Base-by-base conservation (phyloP, 2,329 filamentous ascomycete genomes). In the Colletotrichum plurivorum region DNA sequence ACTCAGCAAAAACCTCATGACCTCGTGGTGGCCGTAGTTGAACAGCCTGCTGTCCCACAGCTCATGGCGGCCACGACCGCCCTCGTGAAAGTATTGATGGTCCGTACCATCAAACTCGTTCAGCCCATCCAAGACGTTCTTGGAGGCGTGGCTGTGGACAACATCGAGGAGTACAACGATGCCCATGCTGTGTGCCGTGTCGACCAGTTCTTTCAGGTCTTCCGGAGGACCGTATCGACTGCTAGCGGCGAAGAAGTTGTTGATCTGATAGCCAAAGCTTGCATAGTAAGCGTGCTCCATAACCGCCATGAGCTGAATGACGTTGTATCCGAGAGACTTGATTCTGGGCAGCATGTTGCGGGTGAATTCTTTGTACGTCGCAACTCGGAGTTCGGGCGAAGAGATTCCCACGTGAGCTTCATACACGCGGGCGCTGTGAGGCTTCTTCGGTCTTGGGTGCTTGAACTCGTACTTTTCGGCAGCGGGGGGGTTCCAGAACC, bases 231-330 rank as follows among this genome's bases (percentile, higher is more conserved):
- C 96, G 77, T 97, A 99, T 71, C 96, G 91, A 80, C 95, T 98
- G 81, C 95, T 98, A 13, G 95, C 95, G 31, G 96, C 96, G 76
- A 98, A 99, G 86, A 99, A 99, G 81, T 93, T 98, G 85, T 98
- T 99, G 83, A 99, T 90, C 81, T 99, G 96, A 81, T 99, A 99
- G 54, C 96, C 96, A 76, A 99, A 99, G 77, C 95, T 98, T 76
- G 96, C 96, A 79, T 99, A 99, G 86, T 99, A 99, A 57, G 96
- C 96, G 82, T 99, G 96, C 79, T 99, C 96, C 95, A 99, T 99
- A 77, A 99, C 88, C 53, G 96, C 96, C 96, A 99, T 99, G 72
- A 99, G 87, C 79, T 99, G 96, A 74, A 99, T 98, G 63, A 95
- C 93, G 78, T 99, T 98, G 85, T 99, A 99, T 48, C 95, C 96